phyloP scores from a whole-genome alignment of 306 rosid species.

The Quercus robur region DNA sequence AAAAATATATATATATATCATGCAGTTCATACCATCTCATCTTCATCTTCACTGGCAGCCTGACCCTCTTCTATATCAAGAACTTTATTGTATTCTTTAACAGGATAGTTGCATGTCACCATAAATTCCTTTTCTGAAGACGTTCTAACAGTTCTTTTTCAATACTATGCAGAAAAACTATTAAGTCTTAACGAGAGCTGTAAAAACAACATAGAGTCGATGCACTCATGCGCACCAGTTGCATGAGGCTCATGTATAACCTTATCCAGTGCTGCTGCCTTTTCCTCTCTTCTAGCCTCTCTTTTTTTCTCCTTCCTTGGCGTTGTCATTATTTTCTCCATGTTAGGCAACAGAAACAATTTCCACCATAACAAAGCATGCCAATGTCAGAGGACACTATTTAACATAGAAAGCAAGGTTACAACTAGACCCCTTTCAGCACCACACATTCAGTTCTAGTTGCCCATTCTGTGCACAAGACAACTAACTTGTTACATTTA shows the following conservation, averaged over 20 bases:
- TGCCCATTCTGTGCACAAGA: not conserved
- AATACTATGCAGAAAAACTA: slow-evolving; percentile 48
- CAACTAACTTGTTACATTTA: not conserved
- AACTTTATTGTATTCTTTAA: slow-evolving; percentile 43
- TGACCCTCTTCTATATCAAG: slow-evolving; percentile 42
- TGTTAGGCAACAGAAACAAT: slow-evolving; percentile 22
- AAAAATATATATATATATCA: not conserved
- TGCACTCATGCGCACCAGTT: not conserved
- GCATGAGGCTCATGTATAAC: slow-evolving; percentile 31
- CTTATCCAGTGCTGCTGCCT: slow-evolving; percentile 67
- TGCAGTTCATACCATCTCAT: slow-evolving; percentile 48
- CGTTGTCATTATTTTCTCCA: slow-evolving; percentile 80
- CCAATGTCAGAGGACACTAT: not conserved
- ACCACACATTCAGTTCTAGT: not conserved
- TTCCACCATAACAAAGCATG: not conserved
- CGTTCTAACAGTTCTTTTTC: slow-evolving; percentile 76
- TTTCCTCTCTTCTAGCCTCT: slow-evolving; percentile 84
- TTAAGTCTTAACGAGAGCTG: slow-evolving; percentile 17
- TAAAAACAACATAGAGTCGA: slow-evolving; percentile 3
- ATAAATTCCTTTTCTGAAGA: slow-evolving; percentile 52
- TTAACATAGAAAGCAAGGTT: not conserved
- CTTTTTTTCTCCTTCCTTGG: slow-evolving; percentile 85
- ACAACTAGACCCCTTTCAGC: not conserved
- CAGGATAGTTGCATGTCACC: slow-evolving; percentile 55
- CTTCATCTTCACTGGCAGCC: slow-evolving; percentile 44